Conservation (phyloP, 805 yeast species). For the Vanderwaltozyma tropicalis region DNA sequence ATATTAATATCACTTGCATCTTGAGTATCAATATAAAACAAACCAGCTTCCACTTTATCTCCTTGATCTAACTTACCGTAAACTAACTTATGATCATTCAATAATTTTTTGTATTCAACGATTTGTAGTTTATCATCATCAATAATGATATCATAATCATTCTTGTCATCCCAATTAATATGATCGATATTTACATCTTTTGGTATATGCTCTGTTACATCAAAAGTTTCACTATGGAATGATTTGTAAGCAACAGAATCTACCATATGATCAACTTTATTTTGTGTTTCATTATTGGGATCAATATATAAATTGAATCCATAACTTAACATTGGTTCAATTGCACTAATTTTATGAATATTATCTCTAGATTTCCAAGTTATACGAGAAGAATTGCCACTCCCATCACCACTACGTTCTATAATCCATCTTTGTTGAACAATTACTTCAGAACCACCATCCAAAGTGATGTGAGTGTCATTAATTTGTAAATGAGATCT, state of each 20-base stretch:
- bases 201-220: slow-evolving; percentile 1
- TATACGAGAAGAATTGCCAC: slow-evolving; percentile 3
- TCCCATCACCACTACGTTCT: neutral
- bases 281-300: neutral
- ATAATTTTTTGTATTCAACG: slow-evolving; percentile 12
- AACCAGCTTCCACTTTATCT: slow-evolving; percentile 19
- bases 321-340: slow-evolving; percentile 4
- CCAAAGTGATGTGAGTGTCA: slow-evolving; percentile 12
- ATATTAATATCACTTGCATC: slow-evolving; percentile 17
- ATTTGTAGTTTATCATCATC: slow-evolving; percentile 6
- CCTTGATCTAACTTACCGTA: slow-evolving; percentile 1
- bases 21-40: slow-evolving; percentile 18
- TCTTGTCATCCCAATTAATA: slow-evolving; percentile 4
- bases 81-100: slow-evolving; percentile 2
- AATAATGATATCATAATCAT: slow-evolving; percentile 11
- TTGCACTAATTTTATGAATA: neutral
- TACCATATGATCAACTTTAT: neutral
- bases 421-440: slow-evolving; percentile 12
- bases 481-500: slow-evolving; percentile 5
- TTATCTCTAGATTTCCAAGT: slow-evolving; percentile 8
- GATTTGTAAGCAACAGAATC: slow-evolving; percentile 7
- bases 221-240: slow-evolving; percentile 8
- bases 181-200: neutral
- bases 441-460: slow-evolving; percentile 8
- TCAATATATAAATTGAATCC: slow-evolving; percentile 4